These are phyloP conservation scores for Didymella pinodella DNA, from an alignment of 2,329 filamentous ascomycete species.

Conservation along the genomic window DNA sequence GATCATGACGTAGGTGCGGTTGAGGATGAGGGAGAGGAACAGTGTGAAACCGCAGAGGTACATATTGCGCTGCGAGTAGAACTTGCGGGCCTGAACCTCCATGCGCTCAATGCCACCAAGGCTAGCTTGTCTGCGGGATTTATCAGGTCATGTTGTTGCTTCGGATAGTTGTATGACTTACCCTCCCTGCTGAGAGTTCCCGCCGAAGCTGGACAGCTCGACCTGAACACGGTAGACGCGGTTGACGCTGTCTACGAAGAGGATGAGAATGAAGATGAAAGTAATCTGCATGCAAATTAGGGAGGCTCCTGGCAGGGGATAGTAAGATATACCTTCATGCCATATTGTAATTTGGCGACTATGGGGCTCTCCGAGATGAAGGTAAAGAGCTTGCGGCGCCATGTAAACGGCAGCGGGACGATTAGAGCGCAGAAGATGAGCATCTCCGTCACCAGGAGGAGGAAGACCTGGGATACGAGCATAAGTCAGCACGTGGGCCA, in stretches of 20 bases:
- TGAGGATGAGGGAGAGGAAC: constrained; percentile 97
- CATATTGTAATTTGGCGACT: constrained; percentile 94
- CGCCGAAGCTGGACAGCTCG: constrained; percentile 77
- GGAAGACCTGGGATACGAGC: constrained; percentile 71
- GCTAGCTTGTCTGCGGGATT: constrained; percentile 65
- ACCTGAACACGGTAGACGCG: constrained; percentile 96
- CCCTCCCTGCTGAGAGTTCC: constrained; percentile 63
- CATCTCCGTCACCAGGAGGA: constrained; percentile 85
- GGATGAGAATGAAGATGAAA: constrained; percentile 97
- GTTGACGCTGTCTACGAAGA: constrained; percentile 96
- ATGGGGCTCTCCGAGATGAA: constrained; percentile 91
- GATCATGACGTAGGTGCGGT: constrained; percentile 98
- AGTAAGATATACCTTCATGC: constrained; percentile 73
- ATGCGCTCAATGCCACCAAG: constrained; percentile 89
- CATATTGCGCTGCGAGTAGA: constrained; percentile 99
- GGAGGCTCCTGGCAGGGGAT: not conserved
- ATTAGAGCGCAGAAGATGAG: constrained; percentile 79
- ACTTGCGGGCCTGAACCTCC: constrained; percentile 99
- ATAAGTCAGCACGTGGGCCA: constrained; percentile 41
- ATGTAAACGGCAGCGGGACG: constrained; percentile 85
- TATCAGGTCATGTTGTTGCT: constrained; percentile 24
- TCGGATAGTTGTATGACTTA: constrained; percentile 49
- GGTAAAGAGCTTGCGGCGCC: constrained; percentile 87
- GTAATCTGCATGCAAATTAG: constrained; percentile 70
- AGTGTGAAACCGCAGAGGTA: constrained; percentile 99